Conservation (phyloP, 2,329 filamentous ascomycete genomes). For the Domatiomyces globalis region DNA sequence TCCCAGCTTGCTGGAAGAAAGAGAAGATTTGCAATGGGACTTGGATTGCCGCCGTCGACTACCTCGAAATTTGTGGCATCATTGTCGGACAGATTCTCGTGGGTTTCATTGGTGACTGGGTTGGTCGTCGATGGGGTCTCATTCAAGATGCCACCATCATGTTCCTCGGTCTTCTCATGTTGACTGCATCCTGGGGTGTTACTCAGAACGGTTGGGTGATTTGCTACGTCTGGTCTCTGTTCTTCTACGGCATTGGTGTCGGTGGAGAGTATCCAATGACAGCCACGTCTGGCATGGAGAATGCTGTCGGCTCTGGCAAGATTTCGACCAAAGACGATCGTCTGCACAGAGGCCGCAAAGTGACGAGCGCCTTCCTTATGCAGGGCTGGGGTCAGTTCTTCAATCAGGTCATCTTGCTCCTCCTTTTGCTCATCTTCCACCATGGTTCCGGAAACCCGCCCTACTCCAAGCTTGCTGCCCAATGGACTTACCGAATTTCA, state of each 20-base stretch:
- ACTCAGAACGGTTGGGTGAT: constrained; percentile 90
- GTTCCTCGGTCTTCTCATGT: constrained; percentile 82
- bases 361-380: constrained; percentile 93
- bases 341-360: constrained; percentile 87
- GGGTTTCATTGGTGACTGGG: constrained; percentile 62
- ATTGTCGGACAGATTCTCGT: constrained; percentile 86
- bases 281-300: constrained; percentile 87
- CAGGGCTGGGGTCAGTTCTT: constrained; percentile 94
- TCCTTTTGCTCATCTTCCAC: constrained; percentile 80
- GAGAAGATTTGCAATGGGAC: constrained; percentile 55
- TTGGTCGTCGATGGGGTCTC: constrained; percentile 85
- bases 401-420: constrained; percentile 81
- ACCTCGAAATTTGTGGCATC: constrained; percentile 87
- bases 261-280: constrained; percentile 69
- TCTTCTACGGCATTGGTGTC: constrained; percentile 65
- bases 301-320: constrained; percentile 70
- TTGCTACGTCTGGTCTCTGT: constrained; percentile 87
- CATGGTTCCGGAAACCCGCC: constrained; percentile 60
- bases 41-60: constrained; percentile 74
- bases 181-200: constrained; percentile 79
- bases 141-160: constrained; percentile 93
- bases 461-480: constrained; percentile 61
- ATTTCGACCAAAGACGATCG: constrained; percentile 84
- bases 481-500: constrained; percentile 84
- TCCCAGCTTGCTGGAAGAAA: constrained; percentile 63